Conservation (phyloP, 2,329 filamentous ascomycete species). For the Didymella glomerata region DNA sequence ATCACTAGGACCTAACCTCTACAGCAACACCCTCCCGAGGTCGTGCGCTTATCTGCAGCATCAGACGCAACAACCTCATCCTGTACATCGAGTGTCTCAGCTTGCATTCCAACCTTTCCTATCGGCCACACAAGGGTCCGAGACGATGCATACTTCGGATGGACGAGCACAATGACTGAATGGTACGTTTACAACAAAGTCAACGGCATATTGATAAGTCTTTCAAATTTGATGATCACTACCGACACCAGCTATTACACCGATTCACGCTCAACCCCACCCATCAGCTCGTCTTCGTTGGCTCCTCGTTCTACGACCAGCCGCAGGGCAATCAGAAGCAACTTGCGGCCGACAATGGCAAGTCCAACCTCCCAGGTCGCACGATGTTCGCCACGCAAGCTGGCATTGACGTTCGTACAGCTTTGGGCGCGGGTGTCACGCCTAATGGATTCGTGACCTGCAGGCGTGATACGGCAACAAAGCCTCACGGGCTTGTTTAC, state of each 20-base stretch:
- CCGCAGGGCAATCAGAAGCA: neutral
- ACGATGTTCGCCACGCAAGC: neutral
- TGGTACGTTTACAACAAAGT: neutral
- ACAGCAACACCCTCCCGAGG: neutral
- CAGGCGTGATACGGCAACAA: neutral
- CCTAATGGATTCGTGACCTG: neutral
- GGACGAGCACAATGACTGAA: neutral
- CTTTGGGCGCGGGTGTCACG: neutral
- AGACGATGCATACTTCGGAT: neutral
- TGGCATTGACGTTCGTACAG: neutral
- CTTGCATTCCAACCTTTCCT: neutral
- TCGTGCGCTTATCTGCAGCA: neutral
- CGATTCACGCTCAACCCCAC: neutral
- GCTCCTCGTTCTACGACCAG: neutral
- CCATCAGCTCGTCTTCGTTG: neutral
- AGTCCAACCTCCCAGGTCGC: neutral
- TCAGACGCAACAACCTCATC: neutral
- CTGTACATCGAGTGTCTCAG: neutral
- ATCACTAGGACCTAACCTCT: neutral
- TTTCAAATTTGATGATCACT: neutral
- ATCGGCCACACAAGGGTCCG: neutral
- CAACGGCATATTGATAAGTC: neutral
- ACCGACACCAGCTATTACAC: neutral
- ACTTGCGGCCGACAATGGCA: neutral
- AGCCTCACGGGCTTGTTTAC: neutral